Percentiles rank a stretch among this genome's conserved stretches.
Conservation (phyloP, 1,284 basidiomycete species). For the Heimioporus retisporus region DNA sequence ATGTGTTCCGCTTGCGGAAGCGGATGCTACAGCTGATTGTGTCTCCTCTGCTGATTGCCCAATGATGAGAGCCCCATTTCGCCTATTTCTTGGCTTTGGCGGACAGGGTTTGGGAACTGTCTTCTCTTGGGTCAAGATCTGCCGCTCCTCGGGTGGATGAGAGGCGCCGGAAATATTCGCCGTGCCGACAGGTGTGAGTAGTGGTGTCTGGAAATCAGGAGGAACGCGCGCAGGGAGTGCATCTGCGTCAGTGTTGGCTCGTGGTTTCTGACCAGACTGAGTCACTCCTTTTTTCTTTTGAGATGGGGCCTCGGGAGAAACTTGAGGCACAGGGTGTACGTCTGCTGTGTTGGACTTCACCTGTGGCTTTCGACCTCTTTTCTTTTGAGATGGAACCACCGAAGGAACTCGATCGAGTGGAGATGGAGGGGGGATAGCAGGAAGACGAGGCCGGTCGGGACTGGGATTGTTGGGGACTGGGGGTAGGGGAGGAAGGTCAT, state of each 20-base stretch:
- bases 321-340: too few species aligned
- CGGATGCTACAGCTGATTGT: too few species aligned
- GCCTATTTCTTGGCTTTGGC: neutral
- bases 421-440: slow-evolving; percentile 6
- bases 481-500: neutral
- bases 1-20: too few species aligned
- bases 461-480: neutral
- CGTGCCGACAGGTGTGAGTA: neutral
- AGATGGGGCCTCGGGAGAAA: too few species aligned
- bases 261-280: too few species aligned
- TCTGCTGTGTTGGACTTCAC: neutral
- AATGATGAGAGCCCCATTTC: too few species aligned
- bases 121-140: neutral
- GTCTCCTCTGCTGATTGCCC: too few species aligned
- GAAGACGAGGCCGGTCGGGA: neutral
- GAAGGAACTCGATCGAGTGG: neutral
- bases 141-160: neutral
- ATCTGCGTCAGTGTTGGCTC: too few species aligned
- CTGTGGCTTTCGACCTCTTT: neutral
- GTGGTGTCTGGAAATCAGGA: neutral
- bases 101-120: neutral
- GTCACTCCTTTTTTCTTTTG: too few species aligned
- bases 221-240: too few species aligned
- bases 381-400: neutral
- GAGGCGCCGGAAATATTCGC: neutral